Percentiles rank a stretch among this genome's conserved stretches.
Conservation (phyloP, 805 yeast species). For the Saturnispora silvae region DNA sequence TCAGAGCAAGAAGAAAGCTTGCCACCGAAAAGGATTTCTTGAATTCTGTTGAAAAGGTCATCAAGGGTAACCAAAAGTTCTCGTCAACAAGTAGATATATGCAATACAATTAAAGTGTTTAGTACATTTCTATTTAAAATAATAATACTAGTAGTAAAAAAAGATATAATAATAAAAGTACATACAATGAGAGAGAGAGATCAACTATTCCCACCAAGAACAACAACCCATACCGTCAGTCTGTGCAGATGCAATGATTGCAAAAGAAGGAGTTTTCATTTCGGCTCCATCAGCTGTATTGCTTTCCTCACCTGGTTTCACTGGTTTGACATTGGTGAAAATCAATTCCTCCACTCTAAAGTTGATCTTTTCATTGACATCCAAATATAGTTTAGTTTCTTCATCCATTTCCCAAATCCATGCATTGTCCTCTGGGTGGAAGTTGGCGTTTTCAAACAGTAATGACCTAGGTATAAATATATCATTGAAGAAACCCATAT, state of each 20-base stretch:
- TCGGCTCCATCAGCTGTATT: constrained; percentile 22
- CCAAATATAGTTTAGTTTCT: constrained; percentile 70
- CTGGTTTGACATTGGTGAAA: constrained; percentile 76
- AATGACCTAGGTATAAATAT: constrained; percentile 76
- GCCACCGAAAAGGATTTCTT: constrained; percentile 97
- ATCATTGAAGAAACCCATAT: constrained; percentile 85
- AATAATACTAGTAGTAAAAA: background rate
- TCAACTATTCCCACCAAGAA: constrained; percentile 80
- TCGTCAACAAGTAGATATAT: constrained; percentile 94
- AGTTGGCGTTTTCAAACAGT: constrained; percentile 50
- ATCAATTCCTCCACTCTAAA: constrained; percentile 86
- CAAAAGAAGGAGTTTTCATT: constrained; percentile 58
- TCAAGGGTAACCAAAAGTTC: constrained; percentile 96
- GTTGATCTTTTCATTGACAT: constrained; percentile 82
- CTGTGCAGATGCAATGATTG: constrained; percentile 81
- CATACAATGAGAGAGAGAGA: background rate
- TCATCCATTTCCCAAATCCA: constrained; percentile 85
- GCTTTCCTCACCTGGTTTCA: constrained; percentile 35
- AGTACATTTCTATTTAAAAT: background rate
- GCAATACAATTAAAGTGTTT: constrained; percentile 80
- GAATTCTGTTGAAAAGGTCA: constrained; percentile 96
- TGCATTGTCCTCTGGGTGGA: constrained; percentile 62
- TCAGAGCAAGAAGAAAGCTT: constrained; percentile 94
- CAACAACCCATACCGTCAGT: constrained; percentile 95
- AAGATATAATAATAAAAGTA: too few relatives aligned